Conservation (phyloP, 208 protist genomes). For the Trichomonas gallinae region DNA sequence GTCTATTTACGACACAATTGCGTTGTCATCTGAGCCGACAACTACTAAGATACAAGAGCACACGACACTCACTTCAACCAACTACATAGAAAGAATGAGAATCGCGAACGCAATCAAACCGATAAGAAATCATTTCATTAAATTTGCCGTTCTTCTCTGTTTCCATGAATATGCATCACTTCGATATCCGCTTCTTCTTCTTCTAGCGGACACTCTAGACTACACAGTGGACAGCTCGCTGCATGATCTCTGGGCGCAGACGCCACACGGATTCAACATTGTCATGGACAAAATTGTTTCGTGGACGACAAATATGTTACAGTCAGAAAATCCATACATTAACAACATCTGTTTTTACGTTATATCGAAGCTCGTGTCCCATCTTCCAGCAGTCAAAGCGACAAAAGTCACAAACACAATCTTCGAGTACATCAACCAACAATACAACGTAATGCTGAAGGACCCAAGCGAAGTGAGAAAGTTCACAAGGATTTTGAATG, state of each 20-base stretch:
- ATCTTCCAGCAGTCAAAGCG: background rate
- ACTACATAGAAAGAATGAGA: background rate
- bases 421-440: background rate
- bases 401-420: background rate
- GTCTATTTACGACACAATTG: background rate
- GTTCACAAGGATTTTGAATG: background rate
- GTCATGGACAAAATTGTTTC: background rate
- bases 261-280: background rate
- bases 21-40: background rate
- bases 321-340: background rate
- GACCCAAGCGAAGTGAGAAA: background rate
- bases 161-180: background rate
- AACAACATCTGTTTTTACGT: background rate
- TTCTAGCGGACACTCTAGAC: background rate
- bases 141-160: background rate
- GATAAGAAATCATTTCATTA: background rate
- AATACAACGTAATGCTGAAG: background rate
- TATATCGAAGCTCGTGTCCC: background rate
- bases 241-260: background rate
- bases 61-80: background rate
- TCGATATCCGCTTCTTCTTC: background rate
- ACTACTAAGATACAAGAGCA: background rate
- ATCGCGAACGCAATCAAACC: background rate
- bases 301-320: background rate
- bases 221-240: background rate